Percentiles rank a stretch among this genome's conserved stretches.
phyloP scores from a whole-genome alignment of 2,329 filamentous ascomycete species.

The Ascocoryne sarcoides region DNA sequence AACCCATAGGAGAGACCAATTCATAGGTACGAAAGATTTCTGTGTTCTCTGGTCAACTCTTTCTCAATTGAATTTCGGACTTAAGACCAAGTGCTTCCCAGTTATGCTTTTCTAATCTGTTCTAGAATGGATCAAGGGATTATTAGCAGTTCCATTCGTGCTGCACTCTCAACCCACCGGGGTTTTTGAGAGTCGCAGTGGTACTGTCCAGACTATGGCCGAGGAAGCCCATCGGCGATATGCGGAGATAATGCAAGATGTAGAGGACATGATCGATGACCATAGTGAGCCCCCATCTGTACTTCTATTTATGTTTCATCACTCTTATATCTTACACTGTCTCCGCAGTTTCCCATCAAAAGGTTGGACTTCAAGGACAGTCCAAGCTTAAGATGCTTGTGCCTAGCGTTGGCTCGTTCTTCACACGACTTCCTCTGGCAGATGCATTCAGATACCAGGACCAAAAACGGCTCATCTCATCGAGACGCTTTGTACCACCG shows the following conservation, averaged over 20 bases:
- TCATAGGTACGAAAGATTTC: too few relatives aligned
- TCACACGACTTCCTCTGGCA: slow-evolving; percentile 77
- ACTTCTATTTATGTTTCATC: slow-evolving; percentile 2
- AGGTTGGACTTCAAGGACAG: slow-evolving; percentile 52
- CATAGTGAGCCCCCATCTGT: slow-evolving; percentile 73
- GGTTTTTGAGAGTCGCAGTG: slow-evolving; percentile 61
- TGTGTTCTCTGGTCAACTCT: slow-evolving; percentile 11
- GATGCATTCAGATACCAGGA: slow-evolving; percentile 92
- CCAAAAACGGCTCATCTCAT: slow-evolving; percentile 74
- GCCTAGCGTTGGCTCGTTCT: slow-evolving; percentile 86
- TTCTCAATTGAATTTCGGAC: background rate
- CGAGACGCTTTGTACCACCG: slow-evolving; percentile 83
- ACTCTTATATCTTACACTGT: slow-evolving; percentile 1
- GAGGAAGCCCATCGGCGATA: slow-evolving; percentile 79
- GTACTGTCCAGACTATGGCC: slow-evolving; percentile 62
- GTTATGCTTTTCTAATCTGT: too few relatives aligned
- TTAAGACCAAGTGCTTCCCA: too few relatives aligned
- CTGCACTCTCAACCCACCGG: slow-evolving; percentile 91
- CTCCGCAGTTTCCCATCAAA: slow-evolving; percentile 59
- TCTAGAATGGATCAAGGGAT: slow-evolving; percentile 95
- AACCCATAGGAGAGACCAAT: slow-evolving; percentile 84
- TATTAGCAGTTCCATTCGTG: slow-evolving; percentile 92
- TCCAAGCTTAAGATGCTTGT: slow-evolving; percentile 92
- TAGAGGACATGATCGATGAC: slow-evolving; percentile 84
- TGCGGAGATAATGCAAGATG: slow-evolving; percentile 89